Conservation (phyloP, 495 filamentous ascomycete species). For the Talaromyces borbonicus region DNA sequence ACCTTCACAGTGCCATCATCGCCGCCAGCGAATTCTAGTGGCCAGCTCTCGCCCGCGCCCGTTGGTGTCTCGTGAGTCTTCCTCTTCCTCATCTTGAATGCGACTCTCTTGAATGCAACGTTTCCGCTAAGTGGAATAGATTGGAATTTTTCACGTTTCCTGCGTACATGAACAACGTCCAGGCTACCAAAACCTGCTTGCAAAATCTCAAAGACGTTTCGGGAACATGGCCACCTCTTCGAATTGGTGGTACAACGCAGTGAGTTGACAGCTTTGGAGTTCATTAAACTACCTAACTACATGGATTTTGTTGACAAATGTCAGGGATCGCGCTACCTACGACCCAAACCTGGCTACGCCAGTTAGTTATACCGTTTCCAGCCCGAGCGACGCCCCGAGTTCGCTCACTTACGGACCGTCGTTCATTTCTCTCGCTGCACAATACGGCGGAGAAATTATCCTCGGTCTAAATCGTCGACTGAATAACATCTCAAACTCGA, state of each 20-base stretch:
- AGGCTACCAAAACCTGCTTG: constrained; percentile 43
- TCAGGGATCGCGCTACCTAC: constrained; percentile 43
- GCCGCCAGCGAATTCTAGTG: constrained; percentile 15
- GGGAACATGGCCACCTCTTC: constrained; percentile 45
- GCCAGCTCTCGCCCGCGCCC: constrained; percentile 17
- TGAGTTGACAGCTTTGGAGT: constrained; percentile 8
- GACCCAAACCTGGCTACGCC: constrained; percentile 38
- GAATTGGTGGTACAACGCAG: constrained; percentile 53
- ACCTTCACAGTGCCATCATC: neutral
- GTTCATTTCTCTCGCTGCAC: constrained; percentile 43
- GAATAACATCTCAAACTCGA: constrained; percentile 45
- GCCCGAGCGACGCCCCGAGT: constrained; percentile 40
- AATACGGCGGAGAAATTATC: constrained; percentile 43
- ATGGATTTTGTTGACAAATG: neutral
- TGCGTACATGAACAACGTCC: constrained; percentile 45
- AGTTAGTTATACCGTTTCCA: constrained; percentile 46
- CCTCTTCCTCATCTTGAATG: too few species aligned
- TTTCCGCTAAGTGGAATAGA: too few species aligned
- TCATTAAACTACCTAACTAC: neutral
- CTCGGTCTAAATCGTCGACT: constrained; percentile 49
- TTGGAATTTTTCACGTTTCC: constrained; percentile 55
- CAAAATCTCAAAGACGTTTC: constrained; percentile 45
- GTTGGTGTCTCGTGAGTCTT: constrained; percentile 43
- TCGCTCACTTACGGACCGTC: constrained; percentile 46
- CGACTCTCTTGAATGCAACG: too few species aligned